phyloP scores from a whole-genome alignment of 2,329 filamentous ascomycete genomes.

The Byssoonygena ceratinophila region DNA sequence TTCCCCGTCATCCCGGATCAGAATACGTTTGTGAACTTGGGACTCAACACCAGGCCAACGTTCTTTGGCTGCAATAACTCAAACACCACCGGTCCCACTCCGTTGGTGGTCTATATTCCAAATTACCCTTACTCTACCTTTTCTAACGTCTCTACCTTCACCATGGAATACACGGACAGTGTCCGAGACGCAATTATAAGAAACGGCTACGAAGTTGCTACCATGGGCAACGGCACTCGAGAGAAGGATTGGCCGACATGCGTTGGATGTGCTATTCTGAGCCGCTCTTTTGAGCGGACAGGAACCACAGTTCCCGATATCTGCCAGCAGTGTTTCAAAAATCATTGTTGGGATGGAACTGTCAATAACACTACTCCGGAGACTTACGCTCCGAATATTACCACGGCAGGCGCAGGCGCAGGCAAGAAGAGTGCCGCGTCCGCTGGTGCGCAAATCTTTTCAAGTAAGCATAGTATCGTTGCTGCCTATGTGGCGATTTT shows the following conservation, averaged over 20 bases:
- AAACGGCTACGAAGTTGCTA: conserved; percentile 78
- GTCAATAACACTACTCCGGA: conserved; percentile 31
- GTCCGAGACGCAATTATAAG: conserved; percentile 69
- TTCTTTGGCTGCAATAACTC: conserved; percentile 68
- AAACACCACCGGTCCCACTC: conserved; percentile 50
- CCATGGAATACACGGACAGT: conserved; percentile 50
- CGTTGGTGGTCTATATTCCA: conserved; percentile 77
- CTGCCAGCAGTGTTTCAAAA: conserved; percentile 64
- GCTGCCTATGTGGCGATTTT: not conserved
- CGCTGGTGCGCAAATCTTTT: conserved; percentile 5
- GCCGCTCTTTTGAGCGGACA: conserved; percentile 63
- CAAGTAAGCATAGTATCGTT: conserved; percentile 12
- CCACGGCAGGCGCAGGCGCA: conserved; percentile 2
- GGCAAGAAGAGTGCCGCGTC: conserved; percentile 4
- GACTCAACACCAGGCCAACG: conserved; percentile 60
- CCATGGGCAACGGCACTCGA: conserved; percentile 67
- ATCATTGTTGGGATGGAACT: conserved; percentile 93
- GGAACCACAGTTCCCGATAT: conserved; percentile 56
- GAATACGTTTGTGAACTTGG: conserved; percentile 69
- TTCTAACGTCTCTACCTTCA: conserved; percentile 73
- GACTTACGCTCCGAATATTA: conserved; percentile 35
- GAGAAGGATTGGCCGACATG: conserved; percentile 70
- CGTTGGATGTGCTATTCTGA: conserved; percentile 76
- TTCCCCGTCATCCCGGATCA: conserved; percentile 64
- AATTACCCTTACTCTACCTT: conserved; percentile 67